These are phyloP conservation scores for Isoetes taiwanensis DNA, from an alignment of 75 land plant genomes.

Conservation along the genomic window DNA sequence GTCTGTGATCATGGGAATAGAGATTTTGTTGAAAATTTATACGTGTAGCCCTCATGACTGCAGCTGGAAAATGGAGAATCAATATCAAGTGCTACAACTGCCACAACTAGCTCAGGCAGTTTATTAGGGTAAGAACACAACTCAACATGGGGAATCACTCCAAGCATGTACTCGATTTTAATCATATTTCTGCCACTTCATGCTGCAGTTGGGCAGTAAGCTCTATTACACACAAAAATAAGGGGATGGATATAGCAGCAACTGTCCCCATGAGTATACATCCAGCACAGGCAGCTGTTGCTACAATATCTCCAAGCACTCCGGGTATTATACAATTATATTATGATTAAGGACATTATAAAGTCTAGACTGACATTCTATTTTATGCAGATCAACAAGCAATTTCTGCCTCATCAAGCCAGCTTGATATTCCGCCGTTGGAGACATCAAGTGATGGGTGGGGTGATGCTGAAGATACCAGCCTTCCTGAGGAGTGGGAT, in stretches of 20 bases:
- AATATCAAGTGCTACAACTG: slow-evolving; percentile 11
- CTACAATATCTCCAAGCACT: slow-evolving; percentile 10
- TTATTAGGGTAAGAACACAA: too few species aligned
- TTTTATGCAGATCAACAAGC: slow-evolving; percentile 8
- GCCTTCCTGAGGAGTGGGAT: slow-evolving; percentile 35
- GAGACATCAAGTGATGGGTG: slow-evolving; percentile 75
- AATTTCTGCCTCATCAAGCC: slow-evolving; percentile 12
- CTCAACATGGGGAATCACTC: too few species aligned
- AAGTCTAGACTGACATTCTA: neutral
- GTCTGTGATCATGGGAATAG: neutral
- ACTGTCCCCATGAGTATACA: slow-evolving; percentile 17
- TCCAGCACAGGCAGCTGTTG: slow-evolving; percentile 12
- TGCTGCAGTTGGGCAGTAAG: slow-evolving; percentile 95
- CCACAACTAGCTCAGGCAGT: slow-evolving; percentile 23
- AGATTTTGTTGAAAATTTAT: neutral
- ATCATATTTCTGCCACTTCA: too few species aligned
- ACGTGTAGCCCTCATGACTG: neutral
- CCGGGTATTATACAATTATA: too few species aligned
- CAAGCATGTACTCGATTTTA: too few species aligned
- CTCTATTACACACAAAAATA: slow-evolving; percentile 61
- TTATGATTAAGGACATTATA: too few species aligned
- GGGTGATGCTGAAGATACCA: slow-evolving; percentile 72
- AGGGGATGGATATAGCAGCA: slow-evolving; percentile 44
- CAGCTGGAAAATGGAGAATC: slow-evolving; percentile 43
- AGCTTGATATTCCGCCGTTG: slow-evolving; percentile 21